These are phyloP conservation scores for Thermomucor indicae-seudaticae DNA, from an alignment of 371 early-diverging fungal genomes.

Conservation along the genomic window DNA sequence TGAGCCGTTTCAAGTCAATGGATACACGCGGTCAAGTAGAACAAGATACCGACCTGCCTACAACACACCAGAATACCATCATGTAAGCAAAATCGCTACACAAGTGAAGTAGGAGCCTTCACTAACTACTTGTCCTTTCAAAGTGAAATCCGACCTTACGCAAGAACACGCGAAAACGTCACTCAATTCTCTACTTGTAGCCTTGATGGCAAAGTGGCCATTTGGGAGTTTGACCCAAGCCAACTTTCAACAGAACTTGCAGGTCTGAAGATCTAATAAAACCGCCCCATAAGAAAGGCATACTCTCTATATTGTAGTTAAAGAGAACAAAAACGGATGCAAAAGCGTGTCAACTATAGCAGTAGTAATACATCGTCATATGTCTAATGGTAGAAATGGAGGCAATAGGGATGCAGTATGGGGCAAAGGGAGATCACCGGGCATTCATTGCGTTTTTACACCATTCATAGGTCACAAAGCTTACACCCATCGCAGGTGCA, in stretches of 20 bases:
- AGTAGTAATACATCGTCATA: not conserved
- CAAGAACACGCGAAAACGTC: constrained; percentile 55
- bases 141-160: constrained; percentile 60
- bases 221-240: constrained; percentile 71
- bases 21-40: constrained; percentile 78
- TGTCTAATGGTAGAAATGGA: not conserved
- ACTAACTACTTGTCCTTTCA: not conserved
- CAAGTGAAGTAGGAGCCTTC: not conserved
- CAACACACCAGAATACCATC: constrained; percentile 94
- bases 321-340: not conserved
- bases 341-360: not conserved
- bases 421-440: constrained; percentile 12
- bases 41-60: constrained; percentile 69
- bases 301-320: not conserved
- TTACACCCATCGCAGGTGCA: constrained; percentile 84
- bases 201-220: constrained; percentile 88
- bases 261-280: constrained; percentile 30
- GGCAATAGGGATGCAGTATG: not conserved
- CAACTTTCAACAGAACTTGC: constrained; percentile 36
- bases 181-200: constrained; percentile 78
- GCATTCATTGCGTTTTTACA: constrained; percentile 55
- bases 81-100: constrained; percentile 52
- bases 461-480: constrained; percentile 80
- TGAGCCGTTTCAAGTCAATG: constrained; percentile 91
- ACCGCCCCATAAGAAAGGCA: not conserved